Conservation (phyloP, 2,329 filamentous ascomycete species). For the Eutypa lata region DNA sequence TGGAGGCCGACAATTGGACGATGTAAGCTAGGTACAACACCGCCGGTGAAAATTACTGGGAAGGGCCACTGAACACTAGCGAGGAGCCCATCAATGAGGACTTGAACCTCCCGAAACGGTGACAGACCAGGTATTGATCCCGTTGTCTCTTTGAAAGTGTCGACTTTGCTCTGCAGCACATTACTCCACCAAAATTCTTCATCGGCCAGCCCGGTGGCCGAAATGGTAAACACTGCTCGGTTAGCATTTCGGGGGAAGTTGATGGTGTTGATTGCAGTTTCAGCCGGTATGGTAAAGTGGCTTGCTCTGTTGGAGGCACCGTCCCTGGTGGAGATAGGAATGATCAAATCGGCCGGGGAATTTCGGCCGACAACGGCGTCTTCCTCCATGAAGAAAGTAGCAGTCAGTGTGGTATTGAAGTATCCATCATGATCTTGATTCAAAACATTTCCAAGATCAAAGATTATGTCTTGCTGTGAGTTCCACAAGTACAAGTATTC, state of each 20-base stretch:
- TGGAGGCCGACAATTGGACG: constrained; percentile 66
- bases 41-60: constrained; percentile 66
- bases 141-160: constrained; percentile 53
- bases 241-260: constrained; percentile 59
- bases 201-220: constrained; percentile 67
- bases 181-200: constrained; percentile 87
- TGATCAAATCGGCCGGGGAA: constrained; percentile 57
- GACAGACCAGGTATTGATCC: constrained; percentile 61
- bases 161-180: constrained; percentile 57
- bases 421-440: constrained; percentile 57
- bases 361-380: constrained; percentile 35
- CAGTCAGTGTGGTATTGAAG: constrained; percentile 61
- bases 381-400: constrained; percentile 49
- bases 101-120: constrained; percentile 66
- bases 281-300: constrained; percentile 61
- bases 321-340: constrained; percentile 59
- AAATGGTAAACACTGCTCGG: constrained; percentile 68
- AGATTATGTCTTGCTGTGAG: constrained; percentile 59
- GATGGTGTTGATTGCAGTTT: constrained; percentile 56
- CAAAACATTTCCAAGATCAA: constrained; percentile 63
- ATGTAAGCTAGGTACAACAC: constrained; percentile 65
- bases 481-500: constrained; percentile 57
- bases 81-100: constrained; percentile 58
- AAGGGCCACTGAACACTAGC: constrained; percentile 66
- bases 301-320: constrained; percentile 51